Base-by-base conservation (phyloP, 1,139 yeast genomes). In the Yamadazyma pseudoaaseri region DNA sequence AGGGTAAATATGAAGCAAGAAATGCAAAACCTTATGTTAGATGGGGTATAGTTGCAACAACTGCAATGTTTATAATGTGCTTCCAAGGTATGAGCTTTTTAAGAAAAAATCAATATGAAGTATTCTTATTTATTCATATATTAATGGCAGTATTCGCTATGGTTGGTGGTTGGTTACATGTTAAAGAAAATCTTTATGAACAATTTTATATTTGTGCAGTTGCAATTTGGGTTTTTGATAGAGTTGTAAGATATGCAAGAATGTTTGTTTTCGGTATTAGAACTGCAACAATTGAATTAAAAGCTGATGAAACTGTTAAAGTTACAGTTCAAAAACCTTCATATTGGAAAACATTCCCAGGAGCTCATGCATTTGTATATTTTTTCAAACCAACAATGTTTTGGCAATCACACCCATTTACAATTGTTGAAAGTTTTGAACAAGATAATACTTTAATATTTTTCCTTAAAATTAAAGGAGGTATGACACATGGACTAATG, bases 191-290 rank as follows among this genome's bases (percentile, higher is more conserved):
- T 24, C 74, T 67, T 0, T 77, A 69, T 53, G 58, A 62, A 30
- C 60, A 68, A 28, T 77, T 68, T 62, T 62, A 65, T 44, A 62
- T 62, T 46, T 72, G 81, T n/a, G 67, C 81, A 10, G 53, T 70
- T 36, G 83, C 80, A 1, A 58, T 81, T 14, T 84, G 92, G 92
- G 60, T 55, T 2, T 67, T 76, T 41, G 94, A 82, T 52, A 67
- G 86, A 47, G 45, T 66, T 4, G 49, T 69, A 2, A 66, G 92
- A 52, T 18, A 79, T 3, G 58, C 49, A n/a, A 68, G 85, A 45
- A 54, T 81, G 37, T 41, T 48, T 4, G 31, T 44, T 5, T 77
- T 75, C 51, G 87, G 87, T 6, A 49, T 69, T 16, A 63, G 63
- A 43, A 57, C 58, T 1, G 81, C 86, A 2, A 58, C 60, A 8